Conservation (phyloP, 2,329 filamentous ascomycete species). For the Nemania sp. region DNA sequence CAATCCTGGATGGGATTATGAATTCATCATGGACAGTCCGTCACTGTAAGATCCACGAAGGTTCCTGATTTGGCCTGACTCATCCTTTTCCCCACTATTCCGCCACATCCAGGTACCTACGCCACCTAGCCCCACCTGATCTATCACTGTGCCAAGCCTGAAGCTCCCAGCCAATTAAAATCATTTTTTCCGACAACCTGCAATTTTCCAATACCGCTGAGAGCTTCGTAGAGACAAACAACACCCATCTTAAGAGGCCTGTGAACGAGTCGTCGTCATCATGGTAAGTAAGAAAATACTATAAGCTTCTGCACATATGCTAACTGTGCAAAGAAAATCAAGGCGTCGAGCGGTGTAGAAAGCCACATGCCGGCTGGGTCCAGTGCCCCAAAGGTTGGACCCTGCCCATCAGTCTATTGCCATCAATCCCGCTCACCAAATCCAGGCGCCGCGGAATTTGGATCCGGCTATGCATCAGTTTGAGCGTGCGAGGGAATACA, state of each 20-base stretch:
- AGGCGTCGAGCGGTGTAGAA: conserved; percentile 19
- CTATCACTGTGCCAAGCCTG: background rate
- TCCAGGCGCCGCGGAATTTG: conserved; percentile 30
- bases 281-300: conserved; percentile 21
- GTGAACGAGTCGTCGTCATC: conserved; percentile 3
- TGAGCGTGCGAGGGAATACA: conserved; percentile 64
- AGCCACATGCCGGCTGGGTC: conserved; percentile 51
- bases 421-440: conserved; percentile 24
- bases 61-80: background rate
- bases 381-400: conserved; percentile 27
- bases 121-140: conserved; percentile 20
- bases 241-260: background rate
- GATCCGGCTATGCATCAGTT: conserved; percentile 47
- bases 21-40: too few relatives aligned
- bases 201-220: conserved; percentile 16
- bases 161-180: conserved; percentile 21
- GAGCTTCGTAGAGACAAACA: background rate
- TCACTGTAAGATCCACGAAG: too few relatives aligned
- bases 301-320: background rate
- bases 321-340: conserved; percentile 25
- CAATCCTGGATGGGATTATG: too few relatives aligned
- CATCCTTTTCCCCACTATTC: background rate
- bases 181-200: conserved; percentile 10
- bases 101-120: conserved; percentile 20
- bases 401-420: background rate